Base-by-base conservation (phyloP, 2,329 filamentous ascomycete genomes). In the Cercospora sp. region DNA sequence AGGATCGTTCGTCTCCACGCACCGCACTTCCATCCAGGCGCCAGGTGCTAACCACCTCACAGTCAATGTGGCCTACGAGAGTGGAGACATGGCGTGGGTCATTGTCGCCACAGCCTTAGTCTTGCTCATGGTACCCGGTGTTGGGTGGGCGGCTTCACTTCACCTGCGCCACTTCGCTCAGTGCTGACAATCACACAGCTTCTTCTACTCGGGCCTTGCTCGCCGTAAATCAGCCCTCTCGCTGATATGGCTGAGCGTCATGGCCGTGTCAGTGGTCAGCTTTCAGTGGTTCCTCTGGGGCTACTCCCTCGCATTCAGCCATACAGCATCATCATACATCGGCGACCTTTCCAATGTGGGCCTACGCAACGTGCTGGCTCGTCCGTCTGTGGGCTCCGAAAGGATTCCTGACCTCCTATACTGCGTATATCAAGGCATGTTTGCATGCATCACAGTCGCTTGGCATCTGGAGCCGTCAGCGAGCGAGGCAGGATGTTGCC, bases 201-300 rank as follows among this genome's bases (percentile, higher is more conserved):
- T 97, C 85, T 97, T 97, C 86, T 97, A 97, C 84, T 94, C 91
- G 53, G 93, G 93, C 71, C 89, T 97, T 16, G 92, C 93, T 16
- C 89, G 93, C 66, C 89, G 93, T 79, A 97, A 97, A 83, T 96
- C 92, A 0, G 93, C 93, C 3, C 85, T 97, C 65, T 92, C 92
- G 18, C 85, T 97, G 70, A 90, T 97, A 79, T 94, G 92, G 86
- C 86, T 97, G 3, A 91, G 91, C 13, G 87, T 97, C 82, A 90
- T 97, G 83, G 90, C 91, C 16, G 87, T 90, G 3, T 91, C 88
- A 10, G 88, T 96, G 72, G 88, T 93, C 69, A 90, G 89, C 61
- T 96, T 97, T 81, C 92, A 97, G 78, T 97, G 93, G 93, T 97
- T 96, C 84, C 94, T 97, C 84, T 97, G 93, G 93, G 93, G 93